These are phyloP conservation scores for Lentinula edodes DNA, from an alignment of 768 basidiomycete genomes.

Conservation along the genomic window DNA sequence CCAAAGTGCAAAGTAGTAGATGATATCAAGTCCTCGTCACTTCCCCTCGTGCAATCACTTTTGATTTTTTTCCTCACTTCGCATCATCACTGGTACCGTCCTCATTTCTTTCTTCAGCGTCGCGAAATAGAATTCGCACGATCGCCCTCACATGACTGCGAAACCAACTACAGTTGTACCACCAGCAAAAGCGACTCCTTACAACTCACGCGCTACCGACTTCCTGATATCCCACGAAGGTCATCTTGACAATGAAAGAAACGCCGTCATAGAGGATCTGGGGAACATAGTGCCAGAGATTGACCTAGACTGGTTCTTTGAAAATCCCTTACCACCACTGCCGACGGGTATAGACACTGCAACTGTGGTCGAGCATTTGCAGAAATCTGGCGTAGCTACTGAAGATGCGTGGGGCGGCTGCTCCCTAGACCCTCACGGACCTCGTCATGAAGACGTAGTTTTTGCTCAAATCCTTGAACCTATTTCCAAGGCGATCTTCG, in stretches of 20 bases:
- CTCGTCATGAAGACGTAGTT: not conserved
- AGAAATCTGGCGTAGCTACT: not conserved
- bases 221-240: not conserved
- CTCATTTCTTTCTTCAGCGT: too few relatives aligned
- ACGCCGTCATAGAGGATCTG: conserved; percentile 33
- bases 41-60: too few relatives aligned
- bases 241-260: not conserved
- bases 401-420: not conserved
- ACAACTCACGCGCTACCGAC: not conserved
- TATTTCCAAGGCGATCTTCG: not conserved
- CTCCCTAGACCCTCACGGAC: not conserved
- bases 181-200: not conserved
- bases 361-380: not conserved
- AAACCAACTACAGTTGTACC: too few relatives aligned
- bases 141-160: too few relatives aligned
- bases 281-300: conserved; percentile 34
- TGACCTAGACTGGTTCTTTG: not conserved
- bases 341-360: not conserved
- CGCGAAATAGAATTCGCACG: too few relatives aligned
- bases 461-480: not conserved
- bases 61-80: too few relatives aligned
- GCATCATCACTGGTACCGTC: too few relatives aligned
- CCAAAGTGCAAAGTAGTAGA: too few relatives aligned
- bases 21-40: too few relatives aligned
- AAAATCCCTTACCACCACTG: not conserved